Conservation (phyloP, 2,329 filamentous ascomycete species). For the Sordariomycetes sp. region DNA sequence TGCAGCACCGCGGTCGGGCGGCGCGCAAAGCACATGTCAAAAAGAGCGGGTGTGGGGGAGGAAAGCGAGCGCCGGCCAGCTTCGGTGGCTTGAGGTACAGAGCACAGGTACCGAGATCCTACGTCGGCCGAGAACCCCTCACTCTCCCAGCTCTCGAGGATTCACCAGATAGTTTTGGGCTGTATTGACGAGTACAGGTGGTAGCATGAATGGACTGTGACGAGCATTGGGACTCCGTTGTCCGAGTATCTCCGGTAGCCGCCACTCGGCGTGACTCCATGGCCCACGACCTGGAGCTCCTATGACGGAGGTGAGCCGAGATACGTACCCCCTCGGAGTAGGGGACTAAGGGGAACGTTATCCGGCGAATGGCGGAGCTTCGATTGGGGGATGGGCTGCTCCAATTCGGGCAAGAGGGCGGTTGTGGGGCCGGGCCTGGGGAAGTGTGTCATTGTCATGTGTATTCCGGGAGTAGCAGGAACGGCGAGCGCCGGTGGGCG, state of each 20-base stretch:
- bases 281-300: not conserved
- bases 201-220: not conserved
- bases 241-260: not conserved
- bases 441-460: not conserved
- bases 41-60: not conserved
- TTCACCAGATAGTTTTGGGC: not conserved
- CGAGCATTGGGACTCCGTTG: not conserved
- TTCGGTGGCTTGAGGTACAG: not conserved
- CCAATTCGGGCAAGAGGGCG: not conserved
- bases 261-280: not conserved
- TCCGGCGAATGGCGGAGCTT: not conserved
- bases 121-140: not conserved
- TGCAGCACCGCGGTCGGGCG: not conserved
- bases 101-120: not conserved
- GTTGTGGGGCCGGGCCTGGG: not conserved
- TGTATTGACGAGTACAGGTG: not conserved
- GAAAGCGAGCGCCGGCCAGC: not conserved
- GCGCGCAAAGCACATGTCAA: not conserved
- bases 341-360: not conserved
- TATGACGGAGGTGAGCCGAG: not conserved
- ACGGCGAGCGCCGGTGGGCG: not conserved
- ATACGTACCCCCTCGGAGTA: not conserved
- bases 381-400: not conserved
- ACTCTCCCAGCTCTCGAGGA: not conserved
- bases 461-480: not conserved